Base-by-base conservation (phyloP, 768 basidiomycete species). In the Artomyces pyxidatus region DNA sequence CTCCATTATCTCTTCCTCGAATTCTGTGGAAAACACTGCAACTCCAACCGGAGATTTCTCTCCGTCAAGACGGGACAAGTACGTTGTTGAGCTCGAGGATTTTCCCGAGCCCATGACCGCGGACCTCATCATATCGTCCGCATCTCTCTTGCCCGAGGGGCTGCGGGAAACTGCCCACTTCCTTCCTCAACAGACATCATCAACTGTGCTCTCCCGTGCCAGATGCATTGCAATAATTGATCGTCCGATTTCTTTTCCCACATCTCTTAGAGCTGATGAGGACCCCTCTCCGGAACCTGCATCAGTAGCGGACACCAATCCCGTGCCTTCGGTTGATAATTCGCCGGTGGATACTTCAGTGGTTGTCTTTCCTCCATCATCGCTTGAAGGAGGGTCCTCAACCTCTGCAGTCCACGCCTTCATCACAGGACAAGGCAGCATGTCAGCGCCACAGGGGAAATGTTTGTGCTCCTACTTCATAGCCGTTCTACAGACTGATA, bases 371-470 rank as follows among this genome's bases (percentile, higher is more conserved):
- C 86, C 90, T 0, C 91, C 90, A 1, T 69, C 68, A 1, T 76
- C 80, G 0, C 58, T 87, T 7, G 46, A 62, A 1, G 62, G 52
- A 35, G 77, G 71, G 23, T 81, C 81, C 19, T 68, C 71, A 2
- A 63, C 64, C 4, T 68, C 68, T 1, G 68, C 70, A 9, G 73
- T 80, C 3, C 82, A 80, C 41, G 79, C 74, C 1, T 64, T 93
- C 28, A 68, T 86, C 19, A 77, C 80, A 1, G 91, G 90, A 2
- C 78, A 83, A 59, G 82, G 78, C 8, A 83, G 83, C 12, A 69
- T 89, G 68, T 81, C 85, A 4, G 74, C 85, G 19, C 91, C 91
- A 0, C 68, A 71, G 42, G 85, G 79, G 2, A 83, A 81, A 73
- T 86, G 88, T 85, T 58, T 58, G 81, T 69, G 7, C 2, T n/a